A percentile compares a stretch with the other conserved stretches of the same genome.
Conservation (phyloP, 306 rosid genomes). For the Alnus rubra region DNA sequence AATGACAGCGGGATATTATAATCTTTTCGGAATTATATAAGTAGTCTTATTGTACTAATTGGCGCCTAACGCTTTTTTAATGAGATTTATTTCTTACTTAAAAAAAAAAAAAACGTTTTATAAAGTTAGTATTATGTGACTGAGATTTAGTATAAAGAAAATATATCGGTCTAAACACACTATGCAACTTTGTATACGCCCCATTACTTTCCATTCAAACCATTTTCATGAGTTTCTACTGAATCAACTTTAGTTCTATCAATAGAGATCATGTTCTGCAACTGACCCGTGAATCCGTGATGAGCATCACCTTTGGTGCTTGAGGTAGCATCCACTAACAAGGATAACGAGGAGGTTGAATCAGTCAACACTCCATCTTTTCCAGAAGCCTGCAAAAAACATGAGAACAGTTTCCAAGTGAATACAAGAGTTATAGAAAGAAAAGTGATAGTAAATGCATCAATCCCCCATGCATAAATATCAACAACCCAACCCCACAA, state of each 20-base stretch:
- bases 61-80: too few relatives aligned
- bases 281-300: slow-evolving; percentile 29
- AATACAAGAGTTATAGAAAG: too few relatives aligned
- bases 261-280: slow-evolving; percentile 27
- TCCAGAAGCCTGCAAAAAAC: slow-evolving; percentile 43
- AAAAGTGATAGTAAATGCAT: too few relatives aligned
- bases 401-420: too few relatives aligned
- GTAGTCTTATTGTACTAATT: too few relatives aligned
- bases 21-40: too few relatives aligned
- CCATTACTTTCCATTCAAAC: not conserved
- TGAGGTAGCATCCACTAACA: slow-evolving; percentile 34
- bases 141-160: not conserved
- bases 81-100: too few relatives aligned
- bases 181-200: not conserved
- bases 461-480: not conserved
- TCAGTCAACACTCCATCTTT: slow-evolving; percentile 43
- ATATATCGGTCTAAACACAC: not conserved
- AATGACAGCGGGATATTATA: too few relatives aligned
- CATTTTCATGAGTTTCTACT: not conserved
- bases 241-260: not conserved
- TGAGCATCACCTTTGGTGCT: slow-evolving; percentile 54
- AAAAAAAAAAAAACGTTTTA: too few relatives aligned
- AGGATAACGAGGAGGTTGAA: slow-evolving; percentile 29
- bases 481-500: not conserved
- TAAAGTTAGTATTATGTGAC: too few relatives aligned